Evolutionary conservation across 345 rosid genomes (phyloP).

Genomic region (Theobroma cacao): DNA sequence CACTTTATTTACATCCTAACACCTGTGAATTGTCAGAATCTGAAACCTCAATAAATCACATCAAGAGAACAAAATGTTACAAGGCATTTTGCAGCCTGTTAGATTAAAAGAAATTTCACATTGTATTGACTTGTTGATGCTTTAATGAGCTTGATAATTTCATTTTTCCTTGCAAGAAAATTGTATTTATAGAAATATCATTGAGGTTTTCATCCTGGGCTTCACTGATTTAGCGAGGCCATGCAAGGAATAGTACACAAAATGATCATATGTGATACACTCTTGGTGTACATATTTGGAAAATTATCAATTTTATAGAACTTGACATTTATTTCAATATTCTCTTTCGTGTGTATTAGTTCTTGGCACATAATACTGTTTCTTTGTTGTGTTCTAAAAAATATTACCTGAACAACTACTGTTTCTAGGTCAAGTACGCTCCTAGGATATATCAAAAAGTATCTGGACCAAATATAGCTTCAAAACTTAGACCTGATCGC

Average conservation of each 20-base stretch:
- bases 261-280: neutral
- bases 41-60: neutral
- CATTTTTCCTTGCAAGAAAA: slow-evolving; percentile 8
- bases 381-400: neutral
- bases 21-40: neutral
- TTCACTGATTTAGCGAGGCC: neutral
- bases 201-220: neutral
- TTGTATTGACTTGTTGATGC: neutral
- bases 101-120: neutral
- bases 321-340: neutral
- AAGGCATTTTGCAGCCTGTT: neutral
- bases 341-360: neutral
- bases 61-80: neutral
- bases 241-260: neutral
- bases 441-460: slow-evolving; percentile 61
- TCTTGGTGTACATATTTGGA: neutral
- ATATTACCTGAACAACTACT: slow-evolving; percentile 7
- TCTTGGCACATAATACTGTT: neutral
- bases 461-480: slow-evolving; percentile 56
- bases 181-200: neutral
- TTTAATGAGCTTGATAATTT: neutral
- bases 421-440: slow-evolving; percentile 61
- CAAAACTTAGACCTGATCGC: slow-evolving; percentile 56
- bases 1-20: neutral
- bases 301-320: neutral